Evolutionary conservation across 805 yeast genomes (phyloP).

Genomic region (Cyberlindnera maritima): DNA sequence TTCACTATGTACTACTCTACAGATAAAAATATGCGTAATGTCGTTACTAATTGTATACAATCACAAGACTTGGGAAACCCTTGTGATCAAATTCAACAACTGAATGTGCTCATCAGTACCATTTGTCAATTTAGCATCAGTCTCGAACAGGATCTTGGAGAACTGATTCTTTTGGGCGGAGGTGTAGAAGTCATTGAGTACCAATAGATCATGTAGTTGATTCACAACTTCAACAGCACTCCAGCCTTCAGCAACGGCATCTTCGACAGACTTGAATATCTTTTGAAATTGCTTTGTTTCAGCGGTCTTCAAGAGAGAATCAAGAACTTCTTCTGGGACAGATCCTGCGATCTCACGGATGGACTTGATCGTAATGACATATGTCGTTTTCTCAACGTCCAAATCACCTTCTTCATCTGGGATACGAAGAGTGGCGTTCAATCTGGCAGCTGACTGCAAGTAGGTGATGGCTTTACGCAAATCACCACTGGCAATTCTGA

Average conservation of each 20-base stretch:
- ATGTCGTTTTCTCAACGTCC: conserved; percentile 28
- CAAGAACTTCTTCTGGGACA: conserved; percentile 50
- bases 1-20: no score
- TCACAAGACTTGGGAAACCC: conserved; percentile 40
- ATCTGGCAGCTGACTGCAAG: conserved; percentile 77
- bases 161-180: conserved; percentile 61
- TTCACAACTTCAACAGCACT: conserved; percentile 68
- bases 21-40: no score
- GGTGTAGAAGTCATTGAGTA: conserved; percentile 49
- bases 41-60: no score
- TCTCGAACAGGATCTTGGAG: conserved; percentile 63
- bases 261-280: conserved; percentile 44
- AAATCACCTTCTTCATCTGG: conserved; percentile 36
- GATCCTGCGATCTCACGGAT: conserved; percentile 77
- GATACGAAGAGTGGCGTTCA: conserved; percentile 31
- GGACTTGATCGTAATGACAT: conserved; percentile 39
- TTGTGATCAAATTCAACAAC: conserved; percentile 59
- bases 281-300: conserved; percentile 31
- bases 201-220: conserved; percentile 68
- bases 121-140: conserved; percentile 70
- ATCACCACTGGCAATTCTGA: conserved; percentile 83
- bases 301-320: conserved; percentile 38
- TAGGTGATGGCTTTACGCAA: conserved; percentile 89
- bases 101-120: conserved; percentile 92
- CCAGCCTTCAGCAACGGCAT: conserved; percentile 67